phyloP scores from a whole-genome alignment of 2,329 filamentous ascomycete genomes.

The Mariannaea elegans region DNA sequence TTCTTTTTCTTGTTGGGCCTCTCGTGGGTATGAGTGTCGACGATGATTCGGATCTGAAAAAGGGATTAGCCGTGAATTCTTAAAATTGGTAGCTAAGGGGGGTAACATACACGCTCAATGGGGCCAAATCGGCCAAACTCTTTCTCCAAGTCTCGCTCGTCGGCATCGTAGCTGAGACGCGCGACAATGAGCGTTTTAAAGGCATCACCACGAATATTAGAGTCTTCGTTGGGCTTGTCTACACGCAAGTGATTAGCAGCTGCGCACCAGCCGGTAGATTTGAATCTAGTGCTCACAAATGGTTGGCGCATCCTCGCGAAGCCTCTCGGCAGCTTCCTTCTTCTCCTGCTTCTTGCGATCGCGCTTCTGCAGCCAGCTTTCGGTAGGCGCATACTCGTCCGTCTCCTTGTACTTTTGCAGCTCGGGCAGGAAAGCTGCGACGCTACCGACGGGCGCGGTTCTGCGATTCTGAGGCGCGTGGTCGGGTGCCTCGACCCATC shows the following conservation, averaged over 20 bases:
- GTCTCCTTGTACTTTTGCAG: constrained; percentile 81
- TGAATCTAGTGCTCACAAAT: constrained; percentile 59
- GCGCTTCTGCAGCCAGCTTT: constrained; percentile 91
- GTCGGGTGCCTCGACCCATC: constrained; percentile 87
- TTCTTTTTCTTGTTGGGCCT: constrained; percentile 82
- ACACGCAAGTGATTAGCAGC: constrained; percentile 29
- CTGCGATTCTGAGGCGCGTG: constrained; percentile 83
- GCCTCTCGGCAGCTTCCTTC: constrained; percentile 70
- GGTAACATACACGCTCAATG: constrained; percentile 80
- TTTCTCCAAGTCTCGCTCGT: constrained; percentile 87
- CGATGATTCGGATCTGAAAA: constrained; percentile 83
- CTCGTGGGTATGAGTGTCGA: constrained; percentile 74
- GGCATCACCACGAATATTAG: constrained; percentile 89
- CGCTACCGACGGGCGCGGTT: constrained; percentile 75
- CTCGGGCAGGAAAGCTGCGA: constrained; percentile 78
- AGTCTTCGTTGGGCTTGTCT: constrained; percentile 87
- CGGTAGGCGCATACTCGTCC: constrained; percentile 80
- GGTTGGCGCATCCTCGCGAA: constrained; percentile 70
- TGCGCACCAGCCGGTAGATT: background rate
- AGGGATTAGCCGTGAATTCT: constrained; percentile 35
- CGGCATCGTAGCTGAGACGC: constrained; percentile 87
- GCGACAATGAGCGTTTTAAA: constrained; percentile 96
- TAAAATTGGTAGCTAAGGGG: constrained; percentile 8
- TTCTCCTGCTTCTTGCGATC: constrained; percentile 87
- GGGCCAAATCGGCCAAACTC: constrained; percentile 94